Conservation (phyloP, 768 basidiomycete species). For the Agrocybe pediades region DNA sequence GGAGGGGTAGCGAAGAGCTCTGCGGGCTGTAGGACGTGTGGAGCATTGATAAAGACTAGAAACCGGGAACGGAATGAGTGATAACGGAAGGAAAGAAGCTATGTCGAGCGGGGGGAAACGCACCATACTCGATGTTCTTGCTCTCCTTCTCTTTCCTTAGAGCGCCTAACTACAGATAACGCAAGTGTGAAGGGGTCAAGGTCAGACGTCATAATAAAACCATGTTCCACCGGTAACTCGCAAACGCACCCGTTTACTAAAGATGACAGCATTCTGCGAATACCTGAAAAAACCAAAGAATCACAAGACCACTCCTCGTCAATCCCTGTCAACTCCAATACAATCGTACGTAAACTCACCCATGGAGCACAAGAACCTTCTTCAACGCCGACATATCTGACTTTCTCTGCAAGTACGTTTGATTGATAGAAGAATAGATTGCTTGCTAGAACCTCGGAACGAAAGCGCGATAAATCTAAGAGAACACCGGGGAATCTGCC, state of each 20-base stretch:
- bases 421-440: no score
- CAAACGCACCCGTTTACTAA: constrained; percentile 66
- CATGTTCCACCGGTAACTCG: neutral
- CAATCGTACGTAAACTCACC: constrained; percentile 27
- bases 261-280: constrained; percentile 69
- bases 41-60: constrained; percentile 75
- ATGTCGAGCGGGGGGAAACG: constrained; percentile 8
- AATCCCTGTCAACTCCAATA: neutral
- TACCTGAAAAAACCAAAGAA: constrained; percentile 40
- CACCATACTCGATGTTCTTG: constrained; percentile 69
- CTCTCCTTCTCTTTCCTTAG: constrained; percentile 74
- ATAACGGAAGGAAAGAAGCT: neutral
- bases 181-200: neutral
- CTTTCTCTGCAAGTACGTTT: no score
- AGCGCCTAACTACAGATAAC: constrained; percentile 58
- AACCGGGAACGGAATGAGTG: neutral
- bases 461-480: no score
- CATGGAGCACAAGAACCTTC: constrained; percentile 32
- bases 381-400: constrained; percentile 6
- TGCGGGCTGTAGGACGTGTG: constrained; percentile 63
- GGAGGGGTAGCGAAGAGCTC: constrained; percentile 44
- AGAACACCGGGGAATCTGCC: no score
- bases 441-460: no score
- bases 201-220: neutral
- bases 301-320: neutral